Evolutionary conservation across 2,329 filamentous ascomycete genomes (phyloP), one percentile per base, ranked within the genome.

Genomic region (Cylindrodendrum hubeiense): DNA sequence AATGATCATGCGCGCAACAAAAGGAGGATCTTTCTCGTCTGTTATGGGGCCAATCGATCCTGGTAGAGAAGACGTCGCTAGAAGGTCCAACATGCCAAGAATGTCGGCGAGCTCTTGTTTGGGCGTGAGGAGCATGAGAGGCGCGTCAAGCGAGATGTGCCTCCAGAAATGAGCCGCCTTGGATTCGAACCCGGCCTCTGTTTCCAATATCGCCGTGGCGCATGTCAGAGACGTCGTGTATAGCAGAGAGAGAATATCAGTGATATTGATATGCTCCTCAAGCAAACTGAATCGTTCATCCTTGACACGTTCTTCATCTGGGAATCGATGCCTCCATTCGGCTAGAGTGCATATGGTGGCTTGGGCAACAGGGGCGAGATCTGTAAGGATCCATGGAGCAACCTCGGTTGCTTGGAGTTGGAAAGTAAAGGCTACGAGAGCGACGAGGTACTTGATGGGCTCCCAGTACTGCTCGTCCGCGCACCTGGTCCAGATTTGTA

Each of bases 401-500:
- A 91, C 85, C 7, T 84, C 82, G 3, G 85, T 81, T 0, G 89
- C 86, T 73, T 93, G 87, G 4, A 89, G 82, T 49, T 89, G 85
- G 5, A 94, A 79, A 1, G 90, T 86, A 66, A 91, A 90, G 13
- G 86, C 83, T 13, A 94, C 75, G 34, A 93, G 81, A 22, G 90
- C 86, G 22, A 92, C 81, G 4, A 95, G 80, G 39, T 93, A 83
- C 67, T 86, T 87, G 43, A 94, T 83, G 0, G 92, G 91, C 12
- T 82, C 81, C 73, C 89, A 88, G 78, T 88, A 82, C 68, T 84
- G 83, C 71, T 95, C 91, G 12, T 86, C 81, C 7, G 90, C 79
- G 74, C 92, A 94, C 21, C 84, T 85, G 17, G 84, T 83, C 92
- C 93, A 95, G 15, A 95, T 77, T 17, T 85, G 83, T 53, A 93